Evolutionary conservation across 108 stramenopile genomes (phyloP).

Genomic region (Skeletonema marinoi): DNA sequence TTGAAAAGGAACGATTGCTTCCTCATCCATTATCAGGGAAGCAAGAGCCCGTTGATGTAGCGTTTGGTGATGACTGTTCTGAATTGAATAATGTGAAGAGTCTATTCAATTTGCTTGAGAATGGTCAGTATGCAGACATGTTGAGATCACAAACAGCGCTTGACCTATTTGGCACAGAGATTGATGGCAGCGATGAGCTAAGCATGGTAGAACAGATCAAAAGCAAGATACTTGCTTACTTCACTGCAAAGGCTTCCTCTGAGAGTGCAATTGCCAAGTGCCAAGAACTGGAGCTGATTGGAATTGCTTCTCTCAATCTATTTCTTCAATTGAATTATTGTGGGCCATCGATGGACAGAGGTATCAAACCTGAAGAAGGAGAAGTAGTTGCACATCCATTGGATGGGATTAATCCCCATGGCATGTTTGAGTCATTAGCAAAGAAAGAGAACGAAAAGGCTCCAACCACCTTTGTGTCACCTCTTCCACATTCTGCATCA

Average conservation of each 20-base stretch:
- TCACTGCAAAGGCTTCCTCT: slow-evolving; percentile 10
- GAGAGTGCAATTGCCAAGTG: slow-evolving; percentile 23
- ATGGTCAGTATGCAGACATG: slow-evolving; percentile 60
- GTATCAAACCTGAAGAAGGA: slow-evolving; percentile 30
- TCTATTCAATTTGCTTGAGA: slow-evolving; percentile 35
- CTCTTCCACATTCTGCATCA: not conserved
- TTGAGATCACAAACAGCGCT: slow-evolving; percentile 46
- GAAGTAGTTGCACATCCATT: slow-evolving; percentile 20
- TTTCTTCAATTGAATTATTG: slow-evolving; percentile 89
- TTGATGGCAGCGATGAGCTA: slow-evolving; percentile 3
- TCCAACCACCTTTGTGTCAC: not conserved
- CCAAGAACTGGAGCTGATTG: slow-evolving; percentile 67
- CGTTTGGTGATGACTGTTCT: not conserved
- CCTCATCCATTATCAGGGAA: slow-evolving; percentile 6
- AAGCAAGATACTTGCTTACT: slow-evolving; percentile 30
- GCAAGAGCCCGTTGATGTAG: not conserved
- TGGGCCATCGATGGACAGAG: slow-evolving; percentile 64
- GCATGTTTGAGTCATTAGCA: slow-evolving; percentile 47
- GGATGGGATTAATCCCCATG: slow-evolving; percentile 71
- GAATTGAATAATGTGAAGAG: slow-evolving; percentile 9
- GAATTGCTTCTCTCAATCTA: slow-evolving; percentile 78
- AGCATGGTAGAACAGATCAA: slow-evolving; percentile 48
- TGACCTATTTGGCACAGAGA: slow-evolving; percentile 26
- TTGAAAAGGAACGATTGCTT: slow-evolving; percentile 27
- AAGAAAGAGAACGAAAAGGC: slow-evolving; percentile 13